Evolutionary conservation across 176 grass and related monocot genomes (phyloP).

Genomic region (Phyllostachys edulis): DNA sequence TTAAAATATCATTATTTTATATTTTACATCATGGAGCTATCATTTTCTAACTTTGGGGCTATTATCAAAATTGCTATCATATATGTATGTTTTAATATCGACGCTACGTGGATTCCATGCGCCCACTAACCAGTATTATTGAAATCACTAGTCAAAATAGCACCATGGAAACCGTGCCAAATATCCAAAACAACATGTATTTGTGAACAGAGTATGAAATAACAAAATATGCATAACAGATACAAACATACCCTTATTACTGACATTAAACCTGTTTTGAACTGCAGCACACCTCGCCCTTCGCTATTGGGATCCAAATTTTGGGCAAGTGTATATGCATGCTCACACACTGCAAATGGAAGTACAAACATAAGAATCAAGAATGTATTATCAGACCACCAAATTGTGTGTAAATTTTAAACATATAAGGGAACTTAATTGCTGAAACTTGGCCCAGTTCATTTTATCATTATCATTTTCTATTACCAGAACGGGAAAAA

Average conservation of each 20-base stretch:
- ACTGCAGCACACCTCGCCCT: slow-evolving; percentile 91
- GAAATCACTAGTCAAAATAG: neutral
- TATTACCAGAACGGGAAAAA: neutral
- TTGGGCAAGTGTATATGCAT: slow-evolving; percentile 78
- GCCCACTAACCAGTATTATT: neutral
- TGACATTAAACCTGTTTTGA: slow-evolving; percentile 94
- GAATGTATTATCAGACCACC: neutral
- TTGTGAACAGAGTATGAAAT: neutral
- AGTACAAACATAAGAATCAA: slow-evolving; percentile 17
- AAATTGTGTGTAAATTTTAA: neutral
- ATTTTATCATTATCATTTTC: neutral
- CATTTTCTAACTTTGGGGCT: too few species aligned
- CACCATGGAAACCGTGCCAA: neutral
- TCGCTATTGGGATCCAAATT: slow-evolving; percentile 86
- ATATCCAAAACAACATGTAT: neutral
- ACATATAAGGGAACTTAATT: neutral
- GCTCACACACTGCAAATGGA: slow-evolving; percentile 75
- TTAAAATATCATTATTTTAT: too few species aligned
- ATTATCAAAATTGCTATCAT: too few species aligned
- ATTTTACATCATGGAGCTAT: too few species aligned
- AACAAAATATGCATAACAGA: neutral
- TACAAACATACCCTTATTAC: slow-evolving; percentile 75
- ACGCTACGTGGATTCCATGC: too few species aligned
- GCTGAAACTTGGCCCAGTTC: neutral
- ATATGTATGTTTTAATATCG: too few species aligned